These are phyloP conservation scores for Baorangia bicolor DNA, from an alignment of 768 basidiomycete species.

Conservation along the genomic window DNA sequence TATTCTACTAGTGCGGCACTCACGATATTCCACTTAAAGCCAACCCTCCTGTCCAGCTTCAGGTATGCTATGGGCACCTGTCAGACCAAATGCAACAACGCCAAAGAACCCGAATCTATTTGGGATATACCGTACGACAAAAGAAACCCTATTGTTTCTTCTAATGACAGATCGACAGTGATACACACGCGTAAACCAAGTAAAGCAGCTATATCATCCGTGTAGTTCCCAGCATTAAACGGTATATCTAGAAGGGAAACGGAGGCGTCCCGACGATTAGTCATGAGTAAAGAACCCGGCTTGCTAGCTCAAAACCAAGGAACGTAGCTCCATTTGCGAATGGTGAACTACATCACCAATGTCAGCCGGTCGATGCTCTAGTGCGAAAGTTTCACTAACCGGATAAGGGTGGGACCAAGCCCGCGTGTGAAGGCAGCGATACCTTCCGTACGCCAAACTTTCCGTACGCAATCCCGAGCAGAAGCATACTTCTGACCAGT, in stretches of 20 bases:
- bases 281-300: conserved; percentile 56
- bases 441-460: conserved; percentile 83
- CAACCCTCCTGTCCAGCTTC: background rate
- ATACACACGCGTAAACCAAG: background rate
- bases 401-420: conserved; percentile 87
- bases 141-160: background rate
- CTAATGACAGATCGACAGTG: background rate
- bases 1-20: background rate
- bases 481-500: conserved; percentile 82
- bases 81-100: background rate
- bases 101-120: background rate
- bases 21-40: background rate
- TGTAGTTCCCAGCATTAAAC: background rate
- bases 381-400: conserved; percentile 47
- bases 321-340: conserved; percentile 98
- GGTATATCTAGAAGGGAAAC: background rate
- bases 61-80: background rate
- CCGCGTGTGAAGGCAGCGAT: conserved; percentile 86
- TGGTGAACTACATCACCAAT: conserved; percentile 61
- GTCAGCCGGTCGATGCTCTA: conserved; percentile 6
- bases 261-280: background rate
- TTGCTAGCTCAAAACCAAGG: conserved; percentile 93
- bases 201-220: background rate
- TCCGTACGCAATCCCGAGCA: conserved; percentile 78
- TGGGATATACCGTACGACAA: background rate